A percentile compares a stretch with the other conserved stretches of the same genome.
phyloP scores from a whole-genome alignment of 805 yeast genomes.

The Ogataea nakhonphanomensis region DNA sequence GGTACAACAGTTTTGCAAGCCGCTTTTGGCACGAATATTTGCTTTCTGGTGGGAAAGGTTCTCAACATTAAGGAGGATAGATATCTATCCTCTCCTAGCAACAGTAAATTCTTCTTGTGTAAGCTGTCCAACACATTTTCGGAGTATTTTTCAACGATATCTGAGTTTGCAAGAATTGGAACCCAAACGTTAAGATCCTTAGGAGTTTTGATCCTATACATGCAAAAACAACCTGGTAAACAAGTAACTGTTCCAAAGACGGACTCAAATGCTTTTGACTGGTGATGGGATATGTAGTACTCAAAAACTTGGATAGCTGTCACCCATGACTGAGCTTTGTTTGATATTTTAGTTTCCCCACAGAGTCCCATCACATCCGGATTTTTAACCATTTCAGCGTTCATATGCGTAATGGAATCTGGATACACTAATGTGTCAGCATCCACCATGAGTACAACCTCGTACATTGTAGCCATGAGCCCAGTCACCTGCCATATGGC shows the following conservation, averaged over 20 bases:
- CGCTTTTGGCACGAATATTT: constrained; percentile 83
- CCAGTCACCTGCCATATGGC: constrained; percentile 83
- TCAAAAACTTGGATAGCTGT: constrained; percentile 93
- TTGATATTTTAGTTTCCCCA: constrained; percentile 91
- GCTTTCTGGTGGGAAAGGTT: constrained; percentile 87
- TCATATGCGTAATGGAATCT: constrained; percentile 85
- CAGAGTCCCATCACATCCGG: constrained; percentile 89
- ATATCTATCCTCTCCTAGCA: constrained; percentile 89
- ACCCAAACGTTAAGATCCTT: constrained; percentile 86
- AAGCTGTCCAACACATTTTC: constrained; percentile 81
- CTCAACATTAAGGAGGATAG: constrained; percentile 80
- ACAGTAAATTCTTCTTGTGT: constrained; percentile 79
- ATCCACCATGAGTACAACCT: constrained; percentile 85
- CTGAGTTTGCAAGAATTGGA: constrained; percentile 89
- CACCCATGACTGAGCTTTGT: constrained; percentile 81
- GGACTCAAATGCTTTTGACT: constrained; percentile 91
- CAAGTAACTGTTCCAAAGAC: constrained; percentile 94
- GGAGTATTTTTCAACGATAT: constrained; percentile 85
- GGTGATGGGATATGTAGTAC: constrained; percentile 90
- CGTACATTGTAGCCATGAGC: constrained; percentile 77
- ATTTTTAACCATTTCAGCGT: constrained; percentile 83
- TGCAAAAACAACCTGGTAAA: constrained; percentile 91
- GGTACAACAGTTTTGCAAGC: constrained; percentile 94
- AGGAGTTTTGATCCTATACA: constrained; percentile 88
- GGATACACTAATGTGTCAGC: constrained; percentile 90